Base-by-base conservation (phyloP, 768 basidiomycete species). In the Rossbeevera mucosa region DNA sequence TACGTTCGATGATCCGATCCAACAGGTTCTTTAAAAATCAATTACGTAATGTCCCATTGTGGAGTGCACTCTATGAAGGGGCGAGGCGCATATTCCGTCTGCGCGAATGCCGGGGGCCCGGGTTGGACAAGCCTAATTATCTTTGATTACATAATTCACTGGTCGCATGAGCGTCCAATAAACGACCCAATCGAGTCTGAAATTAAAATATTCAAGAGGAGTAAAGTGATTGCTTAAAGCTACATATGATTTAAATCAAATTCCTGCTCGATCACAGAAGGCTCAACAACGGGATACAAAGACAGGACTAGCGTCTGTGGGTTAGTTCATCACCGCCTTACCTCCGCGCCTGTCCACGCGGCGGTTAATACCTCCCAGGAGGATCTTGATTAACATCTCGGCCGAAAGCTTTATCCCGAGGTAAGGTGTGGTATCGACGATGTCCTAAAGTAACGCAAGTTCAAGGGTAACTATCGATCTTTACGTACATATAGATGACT, bases 381-480 rank as follows among this genome's bases (percentile, higher is more conserved):
- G 70, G 30, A 82, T 78, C 66, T 88, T 88, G 50, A 80, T 74
- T 52, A 88, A 64, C 53, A 74, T 64, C 18, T 77, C 75, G 0
- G 75, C 73, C 33, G 64, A 75, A 53, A 86, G 56, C 25, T 70
- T 49, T 7, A 74, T 67, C 11, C 71, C 75, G 6, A 66, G 62
- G 57, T 76, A 85, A 4, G 78, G 78, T 0, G 82, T 83, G 3
- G 83, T 86, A 59, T 88, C 86, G 0, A 88, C 83, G 21, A 88
- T 88, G 59, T 88, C 86, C 74, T 83, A 36, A 18, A 18, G 18
- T 16, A 18, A 36, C 11, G 33, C 9, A 36, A 36, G 3, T 9
- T 4, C 9, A 36, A 18, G 11, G 33, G 40, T 50, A 4, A 54
- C 26, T 28, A 31, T 52, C 25, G 49, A 1, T 25, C 7, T 20